phyloP scores from a whole-genome alignment of 1,284 basidiomycete species.

The Lignosus rhinocerotis region DNA sequence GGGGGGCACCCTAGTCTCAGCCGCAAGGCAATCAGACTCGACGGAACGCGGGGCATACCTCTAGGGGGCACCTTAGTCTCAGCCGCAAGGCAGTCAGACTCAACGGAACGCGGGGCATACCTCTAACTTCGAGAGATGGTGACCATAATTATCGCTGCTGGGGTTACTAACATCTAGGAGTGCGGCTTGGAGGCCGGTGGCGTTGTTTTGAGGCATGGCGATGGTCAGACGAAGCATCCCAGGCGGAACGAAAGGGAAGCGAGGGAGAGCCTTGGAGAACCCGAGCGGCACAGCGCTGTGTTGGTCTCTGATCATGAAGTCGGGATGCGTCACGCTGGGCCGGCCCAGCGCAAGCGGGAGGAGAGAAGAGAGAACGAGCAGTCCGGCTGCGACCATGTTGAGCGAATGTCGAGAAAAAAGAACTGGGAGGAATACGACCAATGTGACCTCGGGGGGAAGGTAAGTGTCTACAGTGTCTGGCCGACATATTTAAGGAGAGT shows the following conservation, averaged over 20 bases:
- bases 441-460: constrained; percentile 16
- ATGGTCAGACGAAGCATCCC: constrained; percentile 26
- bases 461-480: not conserved
- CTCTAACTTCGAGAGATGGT: constrained; percentile 23
- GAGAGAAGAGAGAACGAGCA: constrained; percentile 24
- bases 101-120: not conserved
- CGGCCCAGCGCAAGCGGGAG: constrained; percentile 25
- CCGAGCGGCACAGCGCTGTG: constrained; percentile 16
- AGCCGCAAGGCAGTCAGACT: not conserved
- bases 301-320: constrained; percentile 21
- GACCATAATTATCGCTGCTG: constrained; percentile 21
- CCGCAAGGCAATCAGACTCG: not conserved
- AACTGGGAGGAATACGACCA: constrained; percentile 6
- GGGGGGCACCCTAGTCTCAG: constrained; percentile 9
- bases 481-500: not conserved
- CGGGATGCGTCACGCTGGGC: constrained; percentile 20
- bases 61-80: constrained; percentile 15
- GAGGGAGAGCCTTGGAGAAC: constrained; percentile 18
- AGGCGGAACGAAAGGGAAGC: constrained; percentile 5
- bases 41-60: constrained; percentile 5
- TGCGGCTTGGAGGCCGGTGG: constrained; percentile 21
- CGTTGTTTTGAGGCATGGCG: constrained; percentile 27
- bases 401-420: constrained; percentile 4
- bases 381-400: constrained; percentile 29
- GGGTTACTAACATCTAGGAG: constrained; percentile 28